Percentiles rank a stretch among this genome's conserved stretches.
phyloP scores from a whole-genome alignment of 179 eudicot species.

The Nepenthes alata region DNA sequence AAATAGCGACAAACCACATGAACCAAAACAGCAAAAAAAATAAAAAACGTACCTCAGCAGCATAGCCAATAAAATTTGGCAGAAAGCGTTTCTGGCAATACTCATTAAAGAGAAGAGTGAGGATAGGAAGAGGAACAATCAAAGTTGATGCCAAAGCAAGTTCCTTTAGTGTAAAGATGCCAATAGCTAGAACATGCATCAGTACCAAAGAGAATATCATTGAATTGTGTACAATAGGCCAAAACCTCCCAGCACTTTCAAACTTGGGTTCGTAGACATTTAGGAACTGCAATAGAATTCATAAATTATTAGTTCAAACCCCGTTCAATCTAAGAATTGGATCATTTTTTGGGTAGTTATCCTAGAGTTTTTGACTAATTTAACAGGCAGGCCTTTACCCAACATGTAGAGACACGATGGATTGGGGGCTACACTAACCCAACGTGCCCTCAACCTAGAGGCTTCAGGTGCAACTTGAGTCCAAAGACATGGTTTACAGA shows the following conservation, averaged over 20 bases:
- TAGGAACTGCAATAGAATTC: slow-evolving; percentile 40
- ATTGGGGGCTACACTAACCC: no score
- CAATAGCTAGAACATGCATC: slow-evolving; percentile 62
- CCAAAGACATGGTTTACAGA: no score
- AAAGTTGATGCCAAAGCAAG: slow-evolving; percentile 29
- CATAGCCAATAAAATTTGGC: slow-evolving; percentile 44
- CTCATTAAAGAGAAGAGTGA: slow-evolving; percentile 60
- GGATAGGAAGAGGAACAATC: slow-evolving; percentile 48
- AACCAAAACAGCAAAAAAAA: background rate
- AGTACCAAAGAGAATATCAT: slow-evolving; percentile 57
- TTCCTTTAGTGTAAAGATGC: slow-evolving; percentile 61
- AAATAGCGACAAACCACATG: background rate
- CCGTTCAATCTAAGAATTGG: background rate
- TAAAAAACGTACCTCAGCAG: slow-evolving; percentile 43
- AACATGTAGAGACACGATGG: no score
- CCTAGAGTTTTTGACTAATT: no score
- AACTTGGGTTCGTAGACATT: slow-evolving; percentile 55
- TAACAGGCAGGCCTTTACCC: no score
- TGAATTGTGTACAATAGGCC: slow-evolving; percentile 63
- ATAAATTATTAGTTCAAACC: background rate
- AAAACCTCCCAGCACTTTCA: slow-evolving; percentile 59
- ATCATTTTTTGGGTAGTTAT: no score
- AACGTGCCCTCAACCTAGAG: no score
- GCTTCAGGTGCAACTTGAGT: no score
- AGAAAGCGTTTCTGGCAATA: slow-evolving; percentile 67